These are phyloP conservation scores for Fraxinus americana DNA, from an alignment of 257 asterid genomes.

Conservation along the genomic window DNA sequence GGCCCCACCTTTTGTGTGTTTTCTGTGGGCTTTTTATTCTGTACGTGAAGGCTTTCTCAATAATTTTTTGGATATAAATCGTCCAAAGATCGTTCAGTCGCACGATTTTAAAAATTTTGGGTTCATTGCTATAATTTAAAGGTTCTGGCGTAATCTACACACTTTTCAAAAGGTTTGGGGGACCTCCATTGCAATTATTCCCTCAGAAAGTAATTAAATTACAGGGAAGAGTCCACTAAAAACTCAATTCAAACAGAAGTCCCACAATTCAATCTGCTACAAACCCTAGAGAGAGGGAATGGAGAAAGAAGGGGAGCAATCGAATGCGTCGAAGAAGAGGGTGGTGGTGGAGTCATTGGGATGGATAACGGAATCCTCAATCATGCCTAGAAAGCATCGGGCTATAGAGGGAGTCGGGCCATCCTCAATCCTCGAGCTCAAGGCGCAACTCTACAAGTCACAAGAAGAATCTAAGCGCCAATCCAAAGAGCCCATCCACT, in stretches of 20 bases:
- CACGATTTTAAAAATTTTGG: no score
- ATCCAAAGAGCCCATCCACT: conserved; percentile 55
- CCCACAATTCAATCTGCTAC: not conserved
- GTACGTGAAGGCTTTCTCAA: no score
- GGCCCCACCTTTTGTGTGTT: no score
- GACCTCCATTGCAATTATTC: no score
- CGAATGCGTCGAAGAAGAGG: conserved; percentile 55
- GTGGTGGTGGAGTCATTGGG: conserved; percentile 78
- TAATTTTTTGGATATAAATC: no score
- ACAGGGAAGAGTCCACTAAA: not conserved
- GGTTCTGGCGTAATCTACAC: no score
- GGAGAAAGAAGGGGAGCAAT: conserved; percentile 46
- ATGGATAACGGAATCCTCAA: conserved; percentile 97
- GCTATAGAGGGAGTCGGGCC: conserved; percentile 91
- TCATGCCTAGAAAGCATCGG: conserved; percentile 94
- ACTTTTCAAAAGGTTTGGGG: no score
- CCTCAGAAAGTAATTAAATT: not conserved
- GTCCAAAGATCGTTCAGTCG: no score
- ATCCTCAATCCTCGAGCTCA: conserved; percentile 89
- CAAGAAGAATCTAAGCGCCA: conserved; percentile 91
- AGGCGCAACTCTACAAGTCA: conserved; percentile 89
- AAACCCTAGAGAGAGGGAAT: not conserved
- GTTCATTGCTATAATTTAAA: no score
- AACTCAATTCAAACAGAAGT: not conserved
- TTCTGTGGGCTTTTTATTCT: no score